phyloP scores from a whole-genome alignment of 83 land plant species.

The Diphasiastrum complanatum region DNA sequence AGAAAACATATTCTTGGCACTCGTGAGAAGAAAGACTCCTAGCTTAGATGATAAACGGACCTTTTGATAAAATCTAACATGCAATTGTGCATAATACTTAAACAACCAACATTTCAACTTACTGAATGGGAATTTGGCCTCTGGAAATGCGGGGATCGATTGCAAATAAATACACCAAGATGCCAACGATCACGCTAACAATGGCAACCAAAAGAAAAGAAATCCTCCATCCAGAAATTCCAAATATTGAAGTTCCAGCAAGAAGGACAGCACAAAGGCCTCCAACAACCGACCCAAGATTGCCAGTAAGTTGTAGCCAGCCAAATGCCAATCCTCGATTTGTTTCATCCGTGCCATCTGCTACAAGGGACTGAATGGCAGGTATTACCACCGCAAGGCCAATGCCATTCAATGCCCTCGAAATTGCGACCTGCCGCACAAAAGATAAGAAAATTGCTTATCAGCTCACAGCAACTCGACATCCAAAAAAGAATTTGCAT shows the following conservation, averaged over 20 bases:
- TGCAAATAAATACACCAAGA: constrained; percentile 50
- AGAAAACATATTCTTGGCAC: no score
- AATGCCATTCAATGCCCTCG: constrained; percentile 76
- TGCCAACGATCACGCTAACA: constrained; percentile 53
- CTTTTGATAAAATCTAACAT: no score
- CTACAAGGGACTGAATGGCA: constrained; percentile 75
- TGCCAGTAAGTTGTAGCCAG: constrained; percentile 69
- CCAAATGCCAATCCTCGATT: constrained; percentile 79
- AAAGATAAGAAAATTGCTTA: neutral
- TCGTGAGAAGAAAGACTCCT: no score
- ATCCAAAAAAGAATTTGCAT: neutral
- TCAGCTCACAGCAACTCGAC: neutral
- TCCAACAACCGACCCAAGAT: constrained; percentile 62
- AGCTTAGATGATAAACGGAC: no score
- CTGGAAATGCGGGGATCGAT: constrained; percentile 53
- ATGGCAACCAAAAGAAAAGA: constrained; percentile 67
- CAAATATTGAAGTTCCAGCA: constrained; percentile 51
- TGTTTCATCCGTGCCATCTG: constrained; percentile 68
- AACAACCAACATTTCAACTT: no score
- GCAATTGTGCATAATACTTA: no score
- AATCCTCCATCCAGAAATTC: constrained; percentile 73
- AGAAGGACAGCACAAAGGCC: constrained; percentile 54
- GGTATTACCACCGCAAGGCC: constrained; percentile 80
- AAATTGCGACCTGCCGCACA: constrained; percentile 50
- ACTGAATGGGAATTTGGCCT: constrained; percentile 12